Conservation (phyloP, 441 rosid species). For the Erysimum cheiri region DNA sequence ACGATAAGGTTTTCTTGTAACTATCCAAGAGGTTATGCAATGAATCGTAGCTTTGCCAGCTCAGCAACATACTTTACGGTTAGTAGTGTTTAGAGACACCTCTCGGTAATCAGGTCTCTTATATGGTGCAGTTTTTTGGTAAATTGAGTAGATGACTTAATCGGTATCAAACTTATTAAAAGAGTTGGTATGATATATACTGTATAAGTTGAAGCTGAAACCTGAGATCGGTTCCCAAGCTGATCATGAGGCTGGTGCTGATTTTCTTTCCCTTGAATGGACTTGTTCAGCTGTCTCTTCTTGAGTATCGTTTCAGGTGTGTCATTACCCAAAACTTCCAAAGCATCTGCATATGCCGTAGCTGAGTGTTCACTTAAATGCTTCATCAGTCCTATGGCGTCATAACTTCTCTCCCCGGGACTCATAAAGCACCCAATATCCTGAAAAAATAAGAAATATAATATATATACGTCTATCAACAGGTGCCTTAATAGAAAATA, state of each 20-base stretch:
- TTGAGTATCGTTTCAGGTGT: slow-evolving; percentile 67
- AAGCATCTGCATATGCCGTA: slow-evolving; percentile 85
- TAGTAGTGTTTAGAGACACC: slow-evolving; percentile 7
- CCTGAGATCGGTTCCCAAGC: slow-evolving; percentile 50
- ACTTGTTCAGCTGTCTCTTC: slow-evolving; percentile 47
- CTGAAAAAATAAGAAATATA: slow-evolving; percentile 49
- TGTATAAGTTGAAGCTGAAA: slow-evolving; percentile 52
- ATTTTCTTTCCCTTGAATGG: slow-evolving; percentile 51
- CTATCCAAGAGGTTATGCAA: not conserved
- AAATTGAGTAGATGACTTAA: not conserved
- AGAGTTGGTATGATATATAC: slow-evolving; percentile 44
- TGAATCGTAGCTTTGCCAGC: slow-evolving; percentile 4
- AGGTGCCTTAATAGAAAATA: not conserved
- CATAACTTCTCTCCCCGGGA: slow-evolving; percentile 91
- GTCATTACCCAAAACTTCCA: slow-evolving; percentile 84
- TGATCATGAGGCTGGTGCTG: slow-evolving; percentile 42
- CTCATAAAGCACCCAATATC: slow-evolving; percentile 88
- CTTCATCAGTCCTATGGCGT: slow-evolving; percentile 91
- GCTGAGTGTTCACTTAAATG: slow-evolving; percentile 91
- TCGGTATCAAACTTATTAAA: not conserved
- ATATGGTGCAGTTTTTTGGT: not conserved
- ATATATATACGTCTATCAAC: slow-evolving; percentile 23
- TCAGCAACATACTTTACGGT: too few species aligned
- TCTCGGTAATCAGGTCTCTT: not conserved
- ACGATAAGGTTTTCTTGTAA: too few species aligned